Percentiles rank a stretch among this genome's conserved stretches.
Evolutionary conservation across 176 grass and related monocot species (phyloP).

Genomic region (Lolium multiflorum): DNA sequence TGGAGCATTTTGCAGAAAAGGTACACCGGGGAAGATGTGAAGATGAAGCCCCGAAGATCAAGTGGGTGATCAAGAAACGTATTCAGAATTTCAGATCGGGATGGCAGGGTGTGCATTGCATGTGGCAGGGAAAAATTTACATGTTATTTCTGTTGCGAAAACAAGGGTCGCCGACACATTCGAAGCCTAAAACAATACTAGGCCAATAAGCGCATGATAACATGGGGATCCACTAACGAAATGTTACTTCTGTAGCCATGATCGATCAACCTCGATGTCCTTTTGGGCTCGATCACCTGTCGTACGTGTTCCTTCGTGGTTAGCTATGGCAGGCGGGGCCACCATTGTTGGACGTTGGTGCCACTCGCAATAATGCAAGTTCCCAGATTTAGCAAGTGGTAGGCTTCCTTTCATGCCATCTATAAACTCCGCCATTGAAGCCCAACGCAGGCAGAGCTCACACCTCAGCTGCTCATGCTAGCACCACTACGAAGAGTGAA

Average conservation of each 20-base stretch:
- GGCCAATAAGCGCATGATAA: not conserved
- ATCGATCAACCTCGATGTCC: constrained; percentile 1
- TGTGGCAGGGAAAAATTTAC: not conserved
- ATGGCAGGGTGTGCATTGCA: no score
- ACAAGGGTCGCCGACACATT: not conserved
- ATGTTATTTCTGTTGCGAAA: not conserved
- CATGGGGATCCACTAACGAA: not conserved
- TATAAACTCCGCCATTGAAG: not conserved
- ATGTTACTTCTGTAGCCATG: constrained; percentile 19
- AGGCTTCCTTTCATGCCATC: not conserved
- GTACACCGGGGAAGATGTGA: no score
- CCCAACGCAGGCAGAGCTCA: not conserved
- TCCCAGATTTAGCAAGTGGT: constrained; percentile 4
- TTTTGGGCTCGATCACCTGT: not conserved
- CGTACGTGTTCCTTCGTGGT: not conserved
- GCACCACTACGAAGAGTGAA: not conserved
- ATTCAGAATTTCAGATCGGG: no score
- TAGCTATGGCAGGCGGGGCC: not conserved
- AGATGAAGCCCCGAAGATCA: no score
- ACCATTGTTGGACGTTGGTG: not conserved
- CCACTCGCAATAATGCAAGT: not conserved
- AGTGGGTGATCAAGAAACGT: no score
- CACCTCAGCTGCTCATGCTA: not conserved
- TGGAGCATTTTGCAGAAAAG: no score
- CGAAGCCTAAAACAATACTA: not conserved